Evolutionary conservation across 768 basidiomycete genomes (phyloP).

Genomic region (Mycena sanguinolenta): DNA sequence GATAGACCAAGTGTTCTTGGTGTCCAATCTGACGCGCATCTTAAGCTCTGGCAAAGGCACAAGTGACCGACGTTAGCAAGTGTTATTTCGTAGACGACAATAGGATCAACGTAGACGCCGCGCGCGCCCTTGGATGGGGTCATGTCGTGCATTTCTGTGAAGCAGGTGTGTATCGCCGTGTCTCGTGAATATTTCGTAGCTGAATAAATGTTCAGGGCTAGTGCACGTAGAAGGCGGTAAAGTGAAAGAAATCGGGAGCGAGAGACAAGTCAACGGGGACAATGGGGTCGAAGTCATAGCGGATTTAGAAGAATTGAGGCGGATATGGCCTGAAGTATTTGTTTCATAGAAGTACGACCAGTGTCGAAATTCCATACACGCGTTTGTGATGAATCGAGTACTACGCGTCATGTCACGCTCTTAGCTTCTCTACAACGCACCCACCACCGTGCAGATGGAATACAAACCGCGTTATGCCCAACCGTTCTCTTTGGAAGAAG

Average conservation of each 20-base stretch:
- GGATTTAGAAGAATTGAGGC: slow-evolving; percentile 75
- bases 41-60: slow-evolving; percentile 77
- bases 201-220: slow-evolving; percentile 46
- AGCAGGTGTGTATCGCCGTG: slow-evolving; percentile 45
- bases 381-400: not conserved
- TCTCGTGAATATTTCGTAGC: not conserved
- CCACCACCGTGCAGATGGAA: slow-evolving; percentile 59
- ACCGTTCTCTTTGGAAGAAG: slow-evolving; percentile 81
- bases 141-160: slow-evolving; percentile 85
- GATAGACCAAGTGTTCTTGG: slow-evolving; percentile 1
- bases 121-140: slow-evolving; percentile 76
- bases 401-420: too few species aligned
- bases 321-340: slow-evolving; percentile 85
- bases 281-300: slow-evolving; percentile 67
- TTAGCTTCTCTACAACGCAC: too few species aligned
- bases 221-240: slow-evolving; percentile 75
- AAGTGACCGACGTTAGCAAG: slow-evolving; percentile 72
- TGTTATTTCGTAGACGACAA: slow-evolving; percentile 89
- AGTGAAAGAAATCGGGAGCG: slow-evolving; percentile 61
- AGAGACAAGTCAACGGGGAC: slow-evolving; percentile 49
- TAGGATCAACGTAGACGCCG: slow-evolving; percentile 75
- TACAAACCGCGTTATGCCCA: slow-evolving; percentile 77
- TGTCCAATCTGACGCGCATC: not conserved
- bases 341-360: not conserved
- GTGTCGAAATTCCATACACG: not conserved